Conservation (phyloP, 129 eudicot genomes). For the Saussurea involucrata region DNA sequence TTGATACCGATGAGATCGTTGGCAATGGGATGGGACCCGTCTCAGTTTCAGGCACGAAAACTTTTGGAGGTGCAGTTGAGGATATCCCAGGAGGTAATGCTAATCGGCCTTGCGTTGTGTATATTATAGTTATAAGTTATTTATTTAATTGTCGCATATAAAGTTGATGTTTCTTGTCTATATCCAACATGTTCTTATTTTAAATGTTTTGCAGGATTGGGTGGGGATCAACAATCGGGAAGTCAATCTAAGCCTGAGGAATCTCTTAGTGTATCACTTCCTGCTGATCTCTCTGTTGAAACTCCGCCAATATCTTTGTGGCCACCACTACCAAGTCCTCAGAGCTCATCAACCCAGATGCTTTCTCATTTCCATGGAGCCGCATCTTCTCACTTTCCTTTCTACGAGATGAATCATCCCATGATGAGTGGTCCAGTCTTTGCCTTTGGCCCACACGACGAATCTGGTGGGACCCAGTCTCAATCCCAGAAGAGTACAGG, state of each 20-base stretch:
- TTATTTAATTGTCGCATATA: background rate
- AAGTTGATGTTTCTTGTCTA: background rate
- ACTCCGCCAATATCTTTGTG: constrained; percentile 86
- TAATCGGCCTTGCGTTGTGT: background rate
- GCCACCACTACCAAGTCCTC: constrained; percentile 91
- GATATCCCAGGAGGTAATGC: constrained; percentile 42
- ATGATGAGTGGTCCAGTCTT: constrained; percentile 82
- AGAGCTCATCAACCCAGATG: constrained; percentile 65
- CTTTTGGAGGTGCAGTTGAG: constrained; percentile 38
- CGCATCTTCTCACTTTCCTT: constrained; percentile 82
- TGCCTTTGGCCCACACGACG: constrained; percentile 73
- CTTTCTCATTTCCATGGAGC: constrained; percentile 73
- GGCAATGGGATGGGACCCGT: constrained; percentile 48
- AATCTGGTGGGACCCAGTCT: constrained; percentile 64
- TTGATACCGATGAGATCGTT: constrained; percentile 53
- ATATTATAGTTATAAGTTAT: background rate
- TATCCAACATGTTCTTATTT: background rate
- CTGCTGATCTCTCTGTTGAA: constrained; percentile 96
- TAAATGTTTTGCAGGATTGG: constrained; percentile 39
- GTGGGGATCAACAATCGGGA: constrained; percentile 54
- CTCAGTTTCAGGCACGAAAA: constrained; percentile 40
- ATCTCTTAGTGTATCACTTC: constrained; percentile 79
- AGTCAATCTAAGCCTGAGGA: constrained; percentile 77
- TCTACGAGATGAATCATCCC: constrained; percentile 87
- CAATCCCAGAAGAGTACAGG: constrained; percentile 57